Percentiles rank a stretch among this genome's conserved stretches.
These are phyloP conservation scores for Perkinsus olseni DNA, from an alignment of 169 alveolate species.

Conservation along the genomic window DNA sequence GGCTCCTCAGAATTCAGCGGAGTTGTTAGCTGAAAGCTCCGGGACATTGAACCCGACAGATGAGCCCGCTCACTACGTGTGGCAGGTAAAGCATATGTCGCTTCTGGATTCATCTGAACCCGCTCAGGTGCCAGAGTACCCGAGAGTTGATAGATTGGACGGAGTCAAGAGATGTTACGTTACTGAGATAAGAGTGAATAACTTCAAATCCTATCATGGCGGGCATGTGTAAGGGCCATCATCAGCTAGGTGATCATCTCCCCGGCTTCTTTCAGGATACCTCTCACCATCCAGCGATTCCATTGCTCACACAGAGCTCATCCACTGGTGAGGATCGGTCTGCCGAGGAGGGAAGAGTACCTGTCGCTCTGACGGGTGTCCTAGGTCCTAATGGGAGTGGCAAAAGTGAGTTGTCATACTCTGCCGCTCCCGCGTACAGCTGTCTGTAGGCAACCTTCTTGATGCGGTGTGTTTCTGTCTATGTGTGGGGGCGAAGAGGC, in stretches of 20 bases:
- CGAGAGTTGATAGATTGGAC: too few species aligned
- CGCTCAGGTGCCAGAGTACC: too few species aligned
- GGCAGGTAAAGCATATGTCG: too few species aligned
- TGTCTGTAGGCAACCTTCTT: neutral
- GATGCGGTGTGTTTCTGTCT: neutral
- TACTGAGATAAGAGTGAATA: too few species aligned
- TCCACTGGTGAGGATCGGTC: neutral
- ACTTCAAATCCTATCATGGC: neutral
- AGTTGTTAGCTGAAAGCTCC: too few species aligned
- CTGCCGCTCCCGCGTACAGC: neutral
- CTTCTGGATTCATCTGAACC: too few species aligned
- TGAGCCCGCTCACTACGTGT: too few species aligned
- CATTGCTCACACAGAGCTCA: neutral
- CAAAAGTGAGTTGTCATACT: neutral
- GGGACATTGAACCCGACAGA: too few species aligned
- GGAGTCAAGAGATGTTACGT: too few species aligned
- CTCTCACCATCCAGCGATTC: neutral
- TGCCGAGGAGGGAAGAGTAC: neutral
- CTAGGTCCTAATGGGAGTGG: neutral
- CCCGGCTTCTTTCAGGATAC: neutral
- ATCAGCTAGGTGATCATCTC: neutral
- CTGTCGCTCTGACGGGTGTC: neutral
- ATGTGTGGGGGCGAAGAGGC: neutral
- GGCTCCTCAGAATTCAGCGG: too few species aligned
- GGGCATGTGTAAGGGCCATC: neutral